Conservation (phyloP, 805 yeast genomes). For the Cephaloascus fragrans region DNA sequence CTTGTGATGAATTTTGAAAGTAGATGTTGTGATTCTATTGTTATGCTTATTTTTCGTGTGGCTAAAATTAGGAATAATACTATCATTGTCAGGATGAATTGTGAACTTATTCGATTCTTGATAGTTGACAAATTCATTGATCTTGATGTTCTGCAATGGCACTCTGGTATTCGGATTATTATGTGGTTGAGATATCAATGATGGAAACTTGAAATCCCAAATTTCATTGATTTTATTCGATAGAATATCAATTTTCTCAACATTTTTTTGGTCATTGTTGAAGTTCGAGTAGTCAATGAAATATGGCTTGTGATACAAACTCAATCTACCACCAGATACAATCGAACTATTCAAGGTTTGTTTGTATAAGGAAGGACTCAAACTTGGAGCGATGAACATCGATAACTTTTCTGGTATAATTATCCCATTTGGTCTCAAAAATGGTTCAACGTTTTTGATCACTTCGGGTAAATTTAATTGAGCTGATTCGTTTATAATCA, state of each 20-base stretch:
- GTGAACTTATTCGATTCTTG: slow-evolving; percentile 8
- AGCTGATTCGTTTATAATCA: slow-evolving; percentile 71
- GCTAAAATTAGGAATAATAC: background rate
- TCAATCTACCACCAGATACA: slow-evolving; percentile 1
- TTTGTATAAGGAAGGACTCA: background rate
- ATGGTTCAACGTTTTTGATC: background rate
- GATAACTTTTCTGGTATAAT: background rate
- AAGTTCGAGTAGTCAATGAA: slow-evolving; percentile 13
- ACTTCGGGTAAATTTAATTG: slow-evolving; percentile 26
- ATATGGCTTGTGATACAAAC: slow-evolving; percentile 10
- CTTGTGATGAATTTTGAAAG: slow-evolving; percentile 33
- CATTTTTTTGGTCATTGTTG: slow-evolving; percentile 7
- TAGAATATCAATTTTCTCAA: slow-evolving; percentile 24
- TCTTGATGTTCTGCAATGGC: background rate
- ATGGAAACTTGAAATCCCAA: slow-evolving; percentile 62
- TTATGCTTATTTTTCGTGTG: slow-evolving; percentile 1
- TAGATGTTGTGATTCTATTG: background rate
- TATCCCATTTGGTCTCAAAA: background rate
- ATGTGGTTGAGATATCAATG: no score
- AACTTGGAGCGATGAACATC: background rate
- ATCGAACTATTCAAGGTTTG: background rate
- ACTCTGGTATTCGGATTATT: background rate
- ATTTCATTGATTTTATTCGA: slow-evolving; percentile 37
- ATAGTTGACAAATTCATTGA: slow-evolving; percentile 2
- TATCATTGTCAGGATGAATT: slow-evolving; percentile 16